A percentile compares a stretch with the other conserved stretches of the same genome.
These are phyloP conservation scores for Entrophospora sp. DNA, from an alignment of 192 early-diverging fungal species.

Conservation along the genomic window DNA sequence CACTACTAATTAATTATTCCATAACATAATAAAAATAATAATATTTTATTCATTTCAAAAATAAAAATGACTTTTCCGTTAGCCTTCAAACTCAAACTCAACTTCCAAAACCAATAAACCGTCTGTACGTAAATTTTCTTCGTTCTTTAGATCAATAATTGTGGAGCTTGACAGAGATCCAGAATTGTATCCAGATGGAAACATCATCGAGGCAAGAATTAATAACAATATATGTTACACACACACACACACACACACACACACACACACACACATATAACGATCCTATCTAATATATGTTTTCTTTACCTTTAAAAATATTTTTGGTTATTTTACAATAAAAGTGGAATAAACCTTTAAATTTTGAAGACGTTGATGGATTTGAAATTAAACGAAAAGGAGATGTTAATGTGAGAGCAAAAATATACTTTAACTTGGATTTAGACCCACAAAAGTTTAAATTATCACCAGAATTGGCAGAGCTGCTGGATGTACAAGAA, in stretches of 20 bases:
- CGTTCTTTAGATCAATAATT: slow-evolving; percentile 74
- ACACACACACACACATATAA: too few relatives aligned
- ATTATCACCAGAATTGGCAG: slow-evolving; percentile 60
- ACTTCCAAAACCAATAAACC: slow-evolving; percentile 52
- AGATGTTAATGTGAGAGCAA: slow-evolving; percentile 70
- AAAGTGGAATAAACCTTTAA: slow-evolving; percentile 51
- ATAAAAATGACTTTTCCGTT: slow-evolving; percentile 18
- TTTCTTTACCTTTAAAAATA: background rate
- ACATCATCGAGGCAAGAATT: slow-evolving; percentile 55
- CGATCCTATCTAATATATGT: too few relatives aligned
- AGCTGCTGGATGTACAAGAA: slow-evolving; percentile 68
- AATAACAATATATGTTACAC: too few relatives aligned
- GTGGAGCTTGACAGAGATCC: slow-evolving; percentile 80
- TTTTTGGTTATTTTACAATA: background rate
- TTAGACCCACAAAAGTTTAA: slow-evolving; percentile 75
- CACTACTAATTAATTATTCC: background rate
- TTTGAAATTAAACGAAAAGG: slow-evolving; percentile 92
- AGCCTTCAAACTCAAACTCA: slow-evolving; percentile 38
- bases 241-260: too few relatives aligned
- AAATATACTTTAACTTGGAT: slow-evolving; percentile 74
- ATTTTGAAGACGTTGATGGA: slow-evolving; percentile 59
- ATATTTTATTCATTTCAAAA: background rate
- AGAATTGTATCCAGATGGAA: slow-evolving; percentile 67
- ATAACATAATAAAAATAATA: background rate
- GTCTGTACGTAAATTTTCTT: slow-evolving; percentile 71